Percentiles rank a stretch among this genome's conserved stretches.
Evolutionary conservation across 768 basidiomycete genomes (phyloP).

Genomic region (Kwoniella sp.): DNA sequence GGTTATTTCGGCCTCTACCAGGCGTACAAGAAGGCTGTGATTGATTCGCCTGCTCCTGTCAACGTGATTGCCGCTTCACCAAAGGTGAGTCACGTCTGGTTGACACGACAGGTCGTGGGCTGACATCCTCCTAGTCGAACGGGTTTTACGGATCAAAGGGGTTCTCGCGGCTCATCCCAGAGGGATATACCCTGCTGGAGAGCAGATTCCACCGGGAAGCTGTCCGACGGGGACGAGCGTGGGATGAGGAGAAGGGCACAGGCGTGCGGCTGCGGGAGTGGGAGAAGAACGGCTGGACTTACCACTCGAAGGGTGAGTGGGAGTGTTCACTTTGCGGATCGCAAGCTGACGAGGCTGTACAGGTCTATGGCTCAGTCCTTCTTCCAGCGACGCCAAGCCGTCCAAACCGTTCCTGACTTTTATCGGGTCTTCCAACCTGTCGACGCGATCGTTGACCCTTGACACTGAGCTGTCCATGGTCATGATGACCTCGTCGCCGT

Average conservation of each 20-base stretch:
- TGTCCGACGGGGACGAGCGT: slow-evolving; percentile 26
- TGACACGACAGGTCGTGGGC: background rate
- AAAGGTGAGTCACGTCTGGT: slow-evolving; percentile 56
- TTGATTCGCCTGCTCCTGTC: slow-evolving; percentile 56
- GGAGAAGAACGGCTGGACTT: slow-evolving; percentile 87
- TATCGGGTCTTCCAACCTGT: slow-evolving; percentile 92
- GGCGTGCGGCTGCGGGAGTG: slow-evolving; percentile 79
- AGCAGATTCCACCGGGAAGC: slow-evolving; percentile 60
- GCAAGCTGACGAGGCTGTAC: background rate
- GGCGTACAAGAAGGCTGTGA: slow-evolving; percentile 69
- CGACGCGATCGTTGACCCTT: slow-evolving; percentile 80
- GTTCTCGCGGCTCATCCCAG: slow-evolving; percentile 87
- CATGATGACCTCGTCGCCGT: slow-evolving; percentile 63
- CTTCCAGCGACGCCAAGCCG: background rate
- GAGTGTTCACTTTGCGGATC: background rate
- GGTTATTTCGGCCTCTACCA: slow-evolving; percentile 89
- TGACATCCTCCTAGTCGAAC: slow-evolving; percentile 64
- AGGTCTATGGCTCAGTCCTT: slow-evolving; percentile 78
- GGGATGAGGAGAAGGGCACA: slow-evolving; percentile 28
- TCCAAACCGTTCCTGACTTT: slow-evolving; percentile 65
- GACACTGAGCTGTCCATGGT: slow-evolving; percentile 89
- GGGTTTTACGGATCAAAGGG: slow-evolving; percentile 89
- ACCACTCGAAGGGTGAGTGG: slow-evolving; percentile 87
- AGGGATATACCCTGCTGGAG: slow-evolving; percentile 86
- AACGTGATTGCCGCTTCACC: slow-evolving; percentile 81